Evolutionary conservation across 73 alveolate genomes (phyloP), one percentile per base, ranked within the genome.

Genomic region (Paramecium primaurelia): DNA sequence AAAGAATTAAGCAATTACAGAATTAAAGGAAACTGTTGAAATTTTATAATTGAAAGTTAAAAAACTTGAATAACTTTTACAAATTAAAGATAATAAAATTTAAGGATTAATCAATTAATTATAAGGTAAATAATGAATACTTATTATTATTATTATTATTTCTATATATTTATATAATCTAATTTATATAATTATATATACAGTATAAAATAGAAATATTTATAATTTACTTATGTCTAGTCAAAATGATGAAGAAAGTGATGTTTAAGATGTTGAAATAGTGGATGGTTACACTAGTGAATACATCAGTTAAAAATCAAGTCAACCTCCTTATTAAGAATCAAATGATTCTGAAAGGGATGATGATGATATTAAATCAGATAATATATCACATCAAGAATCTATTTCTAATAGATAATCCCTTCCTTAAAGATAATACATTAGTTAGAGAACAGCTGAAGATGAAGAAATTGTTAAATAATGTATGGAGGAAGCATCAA

Each of bases 11-110:
- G 92, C 96, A 8, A 94, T 95, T 9, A 80, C 83, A 34, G 93
- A 95, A 59, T 77, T 94, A 60, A 94, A 94, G 54, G 98, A 95
- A 71, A 94, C 98, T 20, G 95, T 95, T 36, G 96, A 94, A 77
- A 96, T 96, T 37, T 45, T 96, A 89, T 96, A 92, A 75, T 71
- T 93, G 11, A 95, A 95, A 92, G 87, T 95, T 7, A 95, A 95
- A 92, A 95, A 95, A 86, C 93, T 95, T 8, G 98, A 95, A 85
- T 92, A 95, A 45, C 54, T 95, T 28, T 93, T 95, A 47, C 88
- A 83, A 89, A 54, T 95, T 51, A 95, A 95, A 64, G 97, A 95
- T 89, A 89, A 93, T 30, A 95, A 95, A 95, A 95, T 95, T 37
- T 60, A 93, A 68, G 92, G 86, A 18, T 73, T 95, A 40, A 64